Evolutionary conservation across 352 stramenopile genomes (phyloP).

Genomic region (Phytophthora citrophthora): DNA sequence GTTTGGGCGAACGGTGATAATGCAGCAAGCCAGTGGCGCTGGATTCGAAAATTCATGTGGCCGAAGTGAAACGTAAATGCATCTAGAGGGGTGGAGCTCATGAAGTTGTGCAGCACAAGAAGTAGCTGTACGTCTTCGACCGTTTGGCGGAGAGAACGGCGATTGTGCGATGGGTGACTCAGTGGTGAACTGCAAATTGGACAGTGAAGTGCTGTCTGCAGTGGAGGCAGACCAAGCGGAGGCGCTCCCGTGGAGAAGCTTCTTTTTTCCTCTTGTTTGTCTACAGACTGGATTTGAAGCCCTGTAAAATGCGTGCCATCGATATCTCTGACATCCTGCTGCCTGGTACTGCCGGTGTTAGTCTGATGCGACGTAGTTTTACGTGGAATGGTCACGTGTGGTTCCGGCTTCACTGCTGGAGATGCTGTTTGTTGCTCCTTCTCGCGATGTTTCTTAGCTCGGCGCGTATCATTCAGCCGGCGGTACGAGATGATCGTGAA

Average conservation of each 20-base stretch:
- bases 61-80: conserved; percentile 19
- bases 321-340: neutral
- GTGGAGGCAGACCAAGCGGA: neutral
- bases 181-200: conserved; percentile 9
- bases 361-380: no score
- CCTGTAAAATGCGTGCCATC: neutral
- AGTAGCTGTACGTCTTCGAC: conserved; percentile 9
- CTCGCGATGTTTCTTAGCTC: neutral
- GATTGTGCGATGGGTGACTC: neutral
- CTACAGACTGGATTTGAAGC: neutral
- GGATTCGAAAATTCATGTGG: conserved; percentile 16
- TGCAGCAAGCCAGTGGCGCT: conserved; percentile 14
- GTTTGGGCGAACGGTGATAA: neutral
- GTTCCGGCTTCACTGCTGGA: neutral
- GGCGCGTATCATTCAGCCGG: conserved; percentile 7
- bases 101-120: conserved; percentile 13
- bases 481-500: conserved; percentile 48
- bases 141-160: neutral
- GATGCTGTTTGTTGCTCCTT: neutral
- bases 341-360: neutral
- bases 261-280: neutral
- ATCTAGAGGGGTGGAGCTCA: conserved; percentile 8
- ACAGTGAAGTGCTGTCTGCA: neutral
- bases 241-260: neutral
- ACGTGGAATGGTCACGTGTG: neutral